Evolutionary conservation across 805 yeast species (phyloP).

Genomic region (Metschnikowia chrysomelidarum): DNA sequence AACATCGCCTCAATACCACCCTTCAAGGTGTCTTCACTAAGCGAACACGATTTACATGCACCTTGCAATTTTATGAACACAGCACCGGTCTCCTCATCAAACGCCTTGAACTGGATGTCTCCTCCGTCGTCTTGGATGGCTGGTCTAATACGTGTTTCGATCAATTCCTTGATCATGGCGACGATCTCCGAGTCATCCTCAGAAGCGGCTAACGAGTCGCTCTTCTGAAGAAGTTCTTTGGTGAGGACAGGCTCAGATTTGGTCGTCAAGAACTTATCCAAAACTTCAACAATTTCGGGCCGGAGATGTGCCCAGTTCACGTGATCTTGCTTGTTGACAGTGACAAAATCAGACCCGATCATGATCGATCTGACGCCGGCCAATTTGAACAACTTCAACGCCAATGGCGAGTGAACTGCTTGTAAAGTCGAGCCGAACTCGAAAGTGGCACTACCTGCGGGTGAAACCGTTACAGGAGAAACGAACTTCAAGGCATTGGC

Average conservation of each 20-base stretch:
- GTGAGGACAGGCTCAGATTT: constrained; percentile 40
- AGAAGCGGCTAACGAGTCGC: constrained; percentile 42
- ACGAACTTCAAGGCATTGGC: constrained; percentile 72
- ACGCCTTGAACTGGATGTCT: constrained; percentile 84
- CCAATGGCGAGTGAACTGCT: constrained; percentile 62
- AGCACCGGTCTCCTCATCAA: constrained; percentile 80
- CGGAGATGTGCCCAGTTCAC: constrained; percentile 56
- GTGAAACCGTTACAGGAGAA: constrained; percentile 47
- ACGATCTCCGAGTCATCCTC: constrained; percentile 69
- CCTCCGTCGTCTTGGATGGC: constrained; percentile 99
- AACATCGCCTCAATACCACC: constrained; percentile 98
- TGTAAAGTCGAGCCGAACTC: constrained; percentile 54
- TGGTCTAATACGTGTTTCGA: constrained; percentile 93
- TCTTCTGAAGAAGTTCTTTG: constrained; percentile 37
- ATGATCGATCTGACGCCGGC: constrained; percentile 68
- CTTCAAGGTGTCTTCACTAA: constrained; percentile 87
- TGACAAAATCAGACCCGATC: constrained; percentile 72
- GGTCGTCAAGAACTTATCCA: constrained; percentile 46
- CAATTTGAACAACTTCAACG: constrained; percentile 54
- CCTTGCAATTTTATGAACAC: constrained; percentile 90
- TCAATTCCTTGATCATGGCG: constrained; percentile 85
- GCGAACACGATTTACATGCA: constrained; percentile 92
- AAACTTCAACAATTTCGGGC: constrained; percentile 63
- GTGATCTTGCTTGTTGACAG: constrained; percentile 64
- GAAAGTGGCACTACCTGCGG: constrained; percentile 46